These are phyloP conservation scores for Fonsecaea monophora DNA, from an alignment of 2,329 filamentous ascomycete genomes.

Conservation along the genomic window DNA sequence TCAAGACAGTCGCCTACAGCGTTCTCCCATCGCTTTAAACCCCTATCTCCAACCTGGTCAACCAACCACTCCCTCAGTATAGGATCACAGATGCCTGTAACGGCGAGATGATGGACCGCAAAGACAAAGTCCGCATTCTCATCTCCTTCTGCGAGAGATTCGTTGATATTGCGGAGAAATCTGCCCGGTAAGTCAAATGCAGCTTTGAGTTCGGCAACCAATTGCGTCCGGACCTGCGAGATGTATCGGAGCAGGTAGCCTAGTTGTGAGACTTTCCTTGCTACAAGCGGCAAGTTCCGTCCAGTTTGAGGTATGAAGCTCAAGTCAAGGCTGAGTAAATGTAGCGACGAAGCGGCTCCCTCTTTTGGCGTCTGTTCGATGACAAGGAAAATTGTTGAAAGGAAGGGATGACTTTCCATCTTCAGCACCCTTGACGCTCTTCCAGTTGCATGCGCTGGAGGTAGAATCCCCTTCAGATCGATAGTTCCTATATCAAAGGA, in stretches of 20 bases:
- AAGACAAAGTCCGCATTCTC: constrained; percentile 64
- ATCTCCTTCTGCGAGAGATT: constrained; percentile 71
- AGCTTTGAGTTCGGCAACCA: constrained; percentile 82
- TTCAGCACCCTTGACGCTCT: constrained; percentile 53
- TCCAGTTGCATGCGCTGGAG: constrained; percentile 47
- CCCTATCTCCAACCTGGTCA: constrained; percentile 79
- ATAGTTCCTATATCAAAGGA: constrained; percentile 80
- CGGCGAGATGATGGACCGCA: constrained; percentile 81
- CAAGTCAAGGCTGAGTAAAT: constrained; percentile 80
- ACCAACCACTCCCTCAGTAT: constrained; percentile 86
- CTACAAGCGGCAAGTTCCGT: constrained; percentile 79
- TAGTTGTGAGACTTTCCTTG: constrained; percentile 84
- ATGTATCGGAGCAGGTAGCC: constrained; percentile 88
- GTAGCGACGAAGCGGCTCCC: constrained; percentile 45
- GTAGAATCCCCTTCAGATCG: constrained; percentile 53
- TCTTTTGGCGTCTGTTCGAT: constrained; percentile 41
- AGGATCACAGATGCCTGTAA: constrained; percentile 79
- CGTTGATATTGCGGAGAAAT: constrained; percentile 79
- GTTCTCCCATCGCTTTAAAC: constrained; percentile 95
- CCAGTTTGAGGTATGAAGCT: constrained; percentile 76
- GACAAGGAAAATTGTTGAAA: constrained; percentile 80
- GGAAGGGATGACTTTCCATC: constrained; percentile 74
- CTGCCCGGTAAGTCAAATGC: constrained; percentile 77
- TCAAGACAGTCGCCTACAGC: constrained; percentile 79
- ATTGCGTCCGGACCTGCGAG: constrained; percentile 77